Evolutionary conservation across 345 rosid genomes (phyloP).

Genomic region (Eucalyptus coolabah): DNA sequence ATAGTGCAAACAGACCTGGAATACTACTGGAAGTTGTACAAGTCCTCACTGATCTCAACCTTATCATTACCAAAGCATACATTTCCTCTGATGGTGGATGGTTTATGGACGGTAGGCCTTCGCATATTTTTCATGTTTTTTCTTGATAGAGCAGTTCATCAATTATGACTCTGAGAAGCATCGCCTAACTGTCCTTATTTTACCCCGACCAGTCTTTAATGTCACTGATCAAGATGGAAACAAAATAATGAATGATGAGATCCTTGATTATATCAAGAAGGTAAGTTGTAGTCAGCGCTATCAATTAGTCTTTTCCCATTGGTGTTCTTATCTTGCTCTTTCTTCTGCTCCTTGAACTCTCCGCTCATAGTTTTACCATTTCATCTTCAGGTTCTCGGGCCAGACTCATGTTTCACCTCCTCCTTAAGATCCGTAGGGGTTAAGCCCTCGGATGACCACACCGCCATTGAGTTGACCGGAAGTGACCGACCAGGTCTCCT

Average conservation of each 20-base stretch:
- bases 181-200: neutral
- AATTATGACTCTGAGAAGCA: neutral
- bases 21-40: conserved; percentile 95
- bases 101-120: conserved; percentile 89
- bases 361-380: neutral
- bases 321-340: neutral
- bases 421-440: conserved; percentile 66
- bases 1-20: conserved; percentile 91
- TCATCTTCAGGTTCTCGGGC: conserved; percentile 58
- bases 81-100: conserved; percentile 96
- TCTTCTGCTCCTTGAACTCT: neutral
- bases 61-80: conserved; percentile 72
- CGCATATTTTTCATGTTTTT: neutral
- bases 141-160: neutral
- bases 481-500: conserved; percentile 87
- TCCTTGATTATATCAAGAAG: conserved; percentile 67
- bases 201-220: conserved; percentile 64
- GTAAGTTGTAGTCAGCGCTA: conserved; percentile 14
- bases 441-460: conserved; percentile 55
- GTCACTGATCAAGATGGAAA: conserved; percentile 84
- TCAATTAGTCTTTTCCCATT: neutral
- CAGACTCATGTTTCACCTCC: conserved; percentile 64
- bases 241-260: conserved; percentile 64
- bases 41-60: conserved; percentile 87
- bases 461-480: conserved; percentile 77